Percentiles rank a stretch among this genome's conserved stretches.
Conservation (phyloP, 306 rosid genomes). For the Alnus rubra region DNA sequence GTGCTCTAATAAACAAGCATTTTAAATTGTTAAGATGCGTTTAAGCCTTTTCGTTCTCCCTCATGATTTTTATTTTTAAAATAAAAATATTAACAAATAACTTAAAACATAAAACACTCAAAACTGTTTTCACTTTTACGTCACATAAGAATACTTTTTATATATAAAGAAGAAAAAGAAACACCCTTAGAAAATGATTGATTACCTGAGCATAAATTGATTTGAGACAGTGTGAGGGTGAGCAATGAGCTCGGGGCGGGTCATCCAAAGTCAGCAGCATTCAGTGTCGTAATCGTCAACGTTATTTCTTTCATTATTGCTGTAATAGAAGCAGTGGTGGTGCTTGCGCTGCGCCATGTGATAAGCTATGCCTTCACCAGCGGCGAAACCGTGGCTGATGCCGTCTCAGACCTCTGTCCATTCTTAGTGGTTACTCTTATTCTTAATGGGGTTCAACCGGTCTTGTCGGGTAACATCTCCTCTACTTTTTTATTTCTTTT, state of each 20-base stretch:
- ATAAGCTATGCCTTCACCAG: slow-evolving; percentile 66
- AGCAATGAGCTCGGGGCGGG: slow-evolving; percentile 81
- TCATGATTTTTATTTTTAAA: too few species aligned
- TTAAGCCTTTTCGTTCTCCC: too few species aligned
- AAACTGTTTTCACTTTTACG: too few species aligned
- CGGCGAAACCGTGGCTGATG: slow-evolving; percentile 58
- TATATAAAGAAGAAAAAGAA: too few species aligned
- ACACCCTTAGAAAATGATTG: too few species aligned
- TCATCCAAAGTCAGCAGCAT: slow-evolving; percentile 63
- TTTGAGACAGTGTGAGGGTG: slow-evolving; percentile 54
- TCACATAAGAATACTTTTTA: too few species aligned
- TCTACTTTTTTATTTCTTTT: background rate
- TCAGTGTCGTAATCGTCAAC: slow-evolving; percentile 50
- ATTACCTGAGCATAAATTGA: background rate
- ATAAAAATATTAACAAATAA: too few species aligned
- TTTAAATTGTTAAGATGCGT: too few species aligned
- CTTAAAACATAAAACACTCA: too few species aligned
- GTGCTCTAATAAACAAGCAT: too few species aligned
- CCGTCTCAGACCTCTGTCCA: slow-evolving; percentile 64
- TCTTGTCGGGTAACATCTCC: slow-evolving; percentile 51
- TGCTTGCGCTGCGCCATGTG: slow-evolving; percentile 53
- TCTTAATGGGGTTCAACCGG: slow-evolving; percentile 75
- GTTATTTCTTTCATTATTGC: slow-evolving; percentile 40
- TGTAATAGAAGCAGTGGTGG: slow-evolving; percentile 40
- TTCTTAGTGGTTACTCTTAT: slow-evolving; percentile 53